phyloP scores from a whole-genome alignment of 2,329 filamentous ascomycete genomes.

The Diaporthe velutina region DNA sequence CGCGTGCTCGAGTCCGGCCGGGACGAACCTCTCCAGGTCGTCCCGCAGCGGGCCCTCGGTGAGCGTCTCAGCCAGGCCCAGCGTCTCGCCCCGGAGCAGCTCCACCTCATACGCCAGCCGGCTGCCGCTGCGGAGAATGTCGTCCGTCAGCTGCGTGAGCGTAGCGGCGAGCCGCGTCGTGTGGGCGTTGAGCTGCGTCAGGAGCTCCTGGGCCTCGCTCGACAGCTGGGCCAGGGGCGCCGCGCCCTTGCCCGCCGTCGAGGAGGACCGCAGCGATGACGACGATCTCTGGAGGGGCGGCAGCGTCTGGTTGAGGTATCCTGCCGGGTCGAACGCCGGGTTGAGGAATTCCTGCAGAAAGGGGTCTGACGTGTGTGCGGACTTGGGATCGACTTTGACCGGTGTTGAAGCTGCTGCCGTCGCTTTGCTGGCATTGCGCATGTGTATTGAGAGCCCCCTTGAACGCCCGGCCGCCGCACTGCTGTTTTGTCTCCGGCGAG shows the following conservation, averaged over 20 bases:
- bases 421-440: slow-evolving; percentile 53
- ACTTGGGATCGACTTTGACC: slow-evolving; percentile 60
- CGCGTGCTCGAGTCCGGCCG: slow-evolving; percentile 58
- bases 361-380: slow-evolving; percentile 77
- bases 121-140: slow-evolving; percentile 90
- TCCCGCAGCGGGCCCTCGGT: slow-evolving; percentile 69
- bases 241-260: slow-evolving; percentile 50
- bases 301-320: slow-evolving; percentile 85
- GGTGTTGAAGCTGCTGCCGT: slow-evolving; percentile 10
- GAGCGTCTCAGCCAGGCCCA: slow-evolving; percentile 83
- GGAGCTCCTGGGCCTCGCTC: slow-evolving; percentile 83
- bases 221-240: slow-evolving; percentile 82
- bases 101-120: slow-evolving; percentile 95
- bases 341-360: slow-evolving; percentile 81
- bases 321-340: slow-evolving; percentile 83
- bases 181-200: slow-evolving; percentile 90
- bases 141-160: slow-evolving; percentile 91
- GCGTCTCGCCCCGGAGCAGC: slow-evolving; percentile 87
- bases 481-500: slow-evolving; percentile 63
- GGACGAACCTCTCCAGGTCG: slow-evolving; percentile 81
- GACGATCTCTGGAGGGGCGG: slow-evolving; percentile 72
- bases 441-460: slow-evolving; percentile 56
- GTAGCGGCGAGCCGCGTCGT: slow-evolving; percentile 85
- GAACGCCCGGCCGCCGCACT: slow-evolving; percentile 50
- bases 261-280: slow-evolving; percentile 38